Conservation (phyloP, 2,329 filamentous ascomycete species). For the Dothistroma septosporum region DNA sequence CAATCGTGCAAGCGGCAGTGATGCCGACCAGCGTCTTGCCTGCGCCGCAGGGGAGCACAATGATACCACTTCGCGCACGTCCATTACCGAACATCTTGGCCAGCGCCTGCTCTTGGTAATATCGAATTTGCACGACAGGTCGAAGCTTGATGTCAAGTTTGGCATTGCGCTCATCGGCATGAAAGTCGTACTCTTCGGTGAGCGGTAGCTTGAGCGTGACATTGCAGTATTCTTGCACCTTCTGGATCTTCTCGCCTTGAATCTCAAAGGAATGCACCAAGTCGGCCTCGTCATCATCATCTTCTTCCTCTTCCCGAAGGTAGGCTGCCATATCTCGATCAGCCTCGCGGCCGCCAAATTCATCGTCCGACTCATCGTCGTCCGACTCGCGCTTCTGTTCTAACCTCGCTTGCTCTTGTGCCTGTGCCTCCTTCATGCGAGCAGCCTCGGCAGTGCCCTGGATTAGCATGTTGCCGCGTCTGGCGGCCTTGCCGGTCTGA, state of each 20-base stretch:
- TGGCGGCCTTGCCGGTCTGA: conserved; percentile 76
- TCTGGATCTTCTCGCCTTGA: conserved; percentile 72
- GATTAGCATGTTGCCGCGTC: conserved; percentile 83
- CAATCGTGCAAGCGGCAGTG: conserved; percentile 94
- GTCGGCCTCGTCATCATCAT: conserved; percentile 71
- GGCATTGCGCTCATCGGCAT: conserved; percentile 82
- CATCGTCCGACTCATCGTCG: conserved; percentile 50
- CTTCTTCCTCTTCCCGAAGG: conserved; percentile 68
- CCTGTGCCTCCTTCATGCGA: conserved; percentile 69
- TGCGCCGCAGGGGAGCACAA: conserved; percentile 91
- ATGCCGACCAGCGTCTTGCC: conserved; percentile 98
- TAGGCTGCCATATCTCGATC: conserved; percentile 63
- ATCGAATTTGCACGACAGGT: conserved; percentile 82
- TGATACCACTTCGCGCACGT: conserved; percentile 93
- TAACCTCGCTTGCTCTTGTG: conserved; percentile 43
- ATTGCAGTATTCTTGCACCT: conserved; percentile 77
- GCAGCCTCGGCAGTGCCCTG: conserved; percentile 91
- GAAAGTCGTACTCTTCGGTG: conserved; percentile 95
- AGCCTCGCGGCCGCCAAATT: conserved; percentile 48
- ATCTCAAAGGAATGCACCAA: conserved; percentile 94
- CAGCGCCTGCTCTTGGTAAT: conserved; percentile 93
- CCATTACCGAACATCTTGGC: conserved; percentile 99
- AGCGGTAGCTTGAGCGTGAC: conserved; percentile 81
- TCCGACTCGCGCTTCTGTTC: conserved; percentile 45
- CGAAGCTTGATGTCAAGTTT: conserved; percentile 91